A percentile compares a stretch with the other conserved stretches of the same genome.
These are phyloP conservation scores for Aureobasidium musti DNA, from an alignment of 2,329 filamentous ascomycete species.

Conservation along the genomic window DNA sequence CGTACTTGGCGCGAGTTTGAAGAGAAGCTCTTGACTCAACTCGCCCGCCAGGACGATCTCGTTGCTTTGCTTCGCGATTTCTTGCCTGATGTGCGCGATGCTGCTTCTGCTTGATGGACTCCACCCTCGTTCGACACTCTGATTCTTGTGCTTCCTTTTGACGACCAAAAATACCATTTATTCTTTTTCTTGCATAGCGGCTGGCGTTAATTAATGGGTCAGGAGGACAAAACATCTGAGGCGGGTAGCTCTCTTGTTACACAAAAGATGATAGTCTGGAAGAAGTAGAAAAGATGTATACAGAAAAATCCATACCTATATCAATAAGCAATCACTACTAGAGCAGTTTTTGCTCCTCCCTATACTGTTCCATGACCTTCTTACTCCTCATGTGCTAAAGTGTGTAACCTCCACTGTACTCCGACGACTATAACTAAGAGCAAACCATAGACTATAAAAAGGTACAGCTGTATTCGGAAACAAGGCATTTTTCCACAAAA, in stretches of 20 bases:
- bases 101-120: not conserved
- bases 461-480: too few species aligned
- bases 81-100: conserved; percentile 31
- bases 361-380: too few species aligned
- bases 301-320: not conserved
- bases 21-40: conserved; percentile 73
- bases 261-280: not conserved
- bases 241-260: not conserved
- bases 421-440: too few species aligned
- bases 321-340: not conserved
- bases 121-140: not conserved
- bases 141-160: not conserved
- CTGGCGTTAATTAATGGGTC: conserved; percentile 20
- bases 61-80: conserved; percentile 77
- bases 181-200: conserved; percentile 27
- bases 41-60: conserved; percentile 79
- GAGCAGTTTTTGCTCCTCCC: not conserved
- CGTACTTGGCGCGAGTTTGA: conserved; percentile 64
- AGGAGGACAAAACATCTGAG: conserved; percentile 1
- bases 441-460: too few species aligned
- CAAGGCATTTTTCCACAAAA: too few species aligned
- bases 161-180: conserved; percentile 18
- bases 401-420: too few species aligned
- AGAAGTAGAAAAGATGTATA: not conserved
- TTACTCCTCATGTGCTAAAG: too few species aligned